Conservation (phyloP, 371 early-diverging fungal species). For the Rhizopus stolonifer region DNA sequence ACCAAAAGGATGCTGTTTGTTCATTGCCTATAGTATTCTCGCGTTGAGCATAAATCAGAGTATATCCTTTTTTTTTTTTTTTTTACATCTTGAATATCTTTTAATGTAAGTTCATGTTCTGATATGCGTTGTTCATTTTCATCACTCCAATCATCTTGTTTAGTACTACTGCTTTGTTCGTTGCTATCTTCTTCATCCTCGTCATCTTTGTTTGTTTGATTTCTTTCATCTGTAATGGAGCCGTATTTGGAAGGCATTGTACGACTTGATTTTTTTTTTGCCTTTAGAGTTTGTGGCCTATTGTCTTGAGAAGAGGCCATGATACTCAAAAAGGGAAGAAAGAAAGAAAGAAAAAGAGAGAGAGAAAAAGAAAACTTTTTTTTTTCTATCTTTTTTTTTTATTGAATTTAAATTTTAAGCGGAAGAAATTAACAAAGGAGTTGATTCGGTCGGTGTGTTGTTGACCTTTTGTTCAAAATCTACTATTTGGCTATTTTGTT, state of each 20-base stretch:
- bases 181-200: background rate
- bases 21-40: conserved; percentile 61
- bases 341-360: background rate
- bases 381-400: background rate
- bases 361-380: background rate
- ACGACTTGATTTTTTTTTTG: conserved; percentile 14
- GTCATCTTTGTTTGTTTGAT: background rate
- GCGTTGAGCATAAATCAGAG: background rate
- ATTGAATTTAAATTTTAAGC: background rate
- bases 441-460: background rate
- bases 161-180: conserved; percentile 1
- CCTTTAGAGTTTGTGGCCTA: conserved; percentile 18
- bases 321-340: background rate
- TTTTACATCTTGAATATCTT: conserved; percentile 66
- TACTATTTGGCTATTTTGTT: conserved; percentile 19
- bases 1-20: conserved; percentile 92
- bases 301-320: conserved; percentile 3
- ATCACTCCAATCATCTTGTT: conserved; percentile 12
- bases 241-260: conserved; percentile 23
- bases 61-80: conserved; percentile 1
- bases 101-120: conserved; percentile 61
- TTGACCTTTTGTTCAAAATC: background rate
- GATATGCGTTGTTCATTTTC: background rate
- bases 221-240: conserved; percentile 19
- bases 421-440: background rate